Base-by-base conservation (phyloP, 2,329 filamentous ascomycete species). In the Beauveria medogensis region DNA sequence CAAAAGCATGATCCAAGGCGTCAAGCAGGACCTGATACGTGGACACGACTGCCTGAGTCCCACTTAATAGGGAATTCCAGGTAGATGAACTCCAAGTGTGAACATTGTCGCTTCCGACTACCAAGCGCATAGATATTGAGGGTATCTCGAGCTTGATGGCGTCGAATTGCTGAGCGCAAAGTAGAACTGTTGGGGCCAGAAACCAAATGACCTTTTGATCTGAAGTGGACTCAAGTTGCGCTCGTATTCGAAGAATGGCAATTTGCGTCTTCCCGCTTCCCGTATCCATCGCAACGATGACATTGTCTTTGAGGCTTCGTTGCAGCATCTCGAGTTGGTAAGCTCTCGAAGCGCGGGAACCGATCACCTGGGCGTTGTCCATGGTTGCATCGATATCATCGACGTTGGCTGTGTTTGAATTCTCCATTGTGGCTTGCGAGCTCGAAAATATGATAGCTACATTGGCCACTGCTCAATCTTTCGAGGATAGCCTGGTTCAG, bases 251-350 rank as follows among this genome's bases (percentile, higher is more conserved):
- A 59, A 90, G 75, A 10, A 90, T 77, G 22, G 88, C 88, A 59
- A 92, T 82, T 65, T 88, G 85, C 3, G 89, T 92, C 71, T 92
- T 92, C 2, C 89, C 89, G 64, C 83, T 90, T 1, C 89, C 89
- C 0, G 89, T 92, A 64, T 90, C 88, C 89, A 92, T 92, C 28
- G 84, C 84, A 58, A 91, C 84, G 65, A 92, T 90, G 37, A 88
- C 82, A 69, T 92, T 92, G 52, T 80, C 75, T 63, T 81, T 79
- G 67, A 90, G 75, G 67, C 88, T 91, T 67, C 83, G 80, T 62
- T 87, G 80, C 58, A 90, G 78, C 89, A 93, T 92, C 73, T 92
- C 90, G 22, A 82, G 69, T 72, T 93, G 89, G 67, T 92, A 93
- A 1, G 81, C 82, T 52, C 88, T 76, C 20, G 81, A 71, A 61